Evolutionary conservation across 495 filamentous ascomycete genomes (phyloP).

Genomic region (Friedmanniomyces simplex): DNA sequence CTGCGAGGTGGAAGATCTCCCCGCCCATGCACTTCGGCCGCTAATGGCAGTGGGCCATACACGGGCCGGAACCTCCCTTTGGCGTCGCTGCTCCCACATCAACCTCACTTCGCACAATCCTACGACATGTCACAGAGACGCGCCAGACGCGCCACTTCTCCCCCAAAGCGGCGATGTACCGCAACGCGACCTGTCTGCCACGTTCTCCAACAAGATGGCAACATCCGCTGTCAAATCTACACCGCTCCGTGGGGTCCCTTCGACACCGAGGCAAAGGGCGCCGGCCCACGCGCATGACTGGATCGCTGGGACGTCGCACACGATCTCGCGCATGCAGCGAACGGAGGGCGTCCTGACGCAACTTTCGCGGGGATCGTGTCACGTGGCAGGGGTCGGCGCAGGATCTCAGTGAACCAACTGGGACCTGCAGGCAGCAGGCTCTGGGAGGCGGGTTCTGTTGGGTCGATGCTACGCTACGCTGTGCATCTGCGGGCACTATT

Average conservation of each 20-base stretch:
- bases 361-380: not conserved
- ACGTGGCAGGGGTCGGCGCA: slow-evolving; percentile 10
- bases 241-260: slow-evolving; percentile 6
- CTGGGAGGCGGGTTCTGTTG: not conserved
- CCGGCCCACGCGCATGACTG: not conserved
- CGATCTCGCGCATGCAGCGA: slow-evolving; percentile 8
- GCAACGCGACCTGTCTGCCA: slow-evolving; percentile 8
- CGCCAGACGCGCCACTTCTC: not conserved
- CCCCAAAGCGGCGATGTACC: not conserved
- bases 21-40: not conserved
- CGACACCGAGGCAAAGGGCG: slow-evolving; percentile 4
- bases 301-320: slow-evolving; percentile 10
- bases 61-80: no score
- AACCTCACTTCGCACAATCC: not conserved
- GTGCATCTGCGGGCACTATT: slow-evolving; percentile 6
- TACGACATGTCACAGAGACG: not conserved
- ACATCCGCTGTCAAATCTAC: slow-evolving; percentile 10
- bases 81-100: no score
- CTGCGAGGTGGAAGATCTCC: no score
- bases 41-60: not conserved
- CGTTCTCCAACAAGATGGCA: slow-evolving; percentile 4
- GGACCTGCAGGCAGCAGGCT: not conserved
- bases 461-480: not conserved
- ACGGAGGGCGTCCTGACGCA: not conserved
- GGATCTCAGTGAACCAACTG: not conserved